A percentile compares a stretch with the other conserved stretches of the same genome.
phyloP scores from a whole-genome alignment of 805 yeast species.

The Yamadazyma insecticola region DNA sequence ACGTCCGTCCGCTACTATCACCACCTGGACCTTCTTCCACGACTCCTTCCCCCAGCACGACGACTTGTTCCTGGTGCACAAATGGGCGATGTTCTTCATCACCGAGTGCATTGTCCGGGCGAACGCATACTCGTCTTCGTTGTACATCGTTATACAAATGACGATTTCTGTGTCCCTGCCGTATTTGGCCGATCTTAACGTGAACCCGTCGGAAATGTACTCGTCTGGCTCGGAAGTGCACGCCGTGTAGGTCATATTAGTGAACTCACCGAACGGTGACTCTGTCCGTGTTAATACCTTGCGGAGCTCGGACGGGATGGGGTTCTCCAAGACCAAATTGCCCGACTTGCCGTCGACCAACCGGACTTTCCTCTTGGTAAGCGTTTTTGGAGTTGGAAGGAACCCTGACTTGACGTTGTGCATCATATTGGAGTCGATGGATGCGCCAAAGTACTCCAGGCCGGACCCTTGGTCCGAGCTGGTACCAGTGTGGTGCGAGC shows the following conservation, averaged over 20 bases:
- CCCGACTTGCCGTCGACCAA: slow-evolving; percentile 62
- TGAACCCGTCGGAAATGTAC: slow-evolving; percentile 74
- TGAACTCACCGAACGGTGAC: slow-evolving; percentile 76
- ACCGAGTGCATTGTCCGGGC: slow-evolving; percentile 94
- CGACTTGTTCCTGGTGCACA: slow-evolving; percentile 76
- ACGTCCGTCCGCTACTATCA: slow-evolving; percentile 93
- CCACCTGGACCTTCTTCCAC: slow-evolving; percentile 94
- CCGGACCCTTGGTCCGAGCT: no score
- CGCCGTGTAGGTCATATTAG: slow-evolving; percentile 96
- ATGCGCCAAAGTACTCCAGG: slow-evolving; percentile 41
- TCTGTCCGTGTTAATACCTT: slow-evolving; percentile 83
- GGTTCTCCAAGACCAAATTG: slow-evolving; percentile 85
- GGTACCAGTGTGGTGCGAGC: slow-evolving; percentile 11
- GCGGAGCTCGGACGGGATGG: slow-evolving; percentile 84
- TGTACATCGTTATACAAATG: slow-evolving; percentile 94
- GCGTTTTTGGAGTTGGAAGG: slow-evolving; percentile 61
- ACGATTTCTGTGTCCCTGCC: slow-evolving; percentile 91
- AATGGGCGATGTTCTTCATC: slow-evolving; percentile 85
- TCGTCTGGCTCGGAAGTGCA: slow-evolving; percentile 92
- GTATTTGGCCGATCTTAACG: slow-evolving; percentile 77
- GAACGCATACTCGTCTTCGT: slow-evolving; percentile 85
- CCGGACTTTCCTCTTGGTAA: slow-evolving; percentile 67
- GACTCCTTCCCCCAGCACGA: slow-evolving; percentile 93
- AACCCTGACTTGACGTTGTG: slow-evolving; percentile 35
- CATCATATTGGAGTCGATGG: slow-evolving; percentile 46